phyloP scores from a whole-genome alignment of 1,284 basidiomycete species.

The Psilocybe mexicana region DNA sequence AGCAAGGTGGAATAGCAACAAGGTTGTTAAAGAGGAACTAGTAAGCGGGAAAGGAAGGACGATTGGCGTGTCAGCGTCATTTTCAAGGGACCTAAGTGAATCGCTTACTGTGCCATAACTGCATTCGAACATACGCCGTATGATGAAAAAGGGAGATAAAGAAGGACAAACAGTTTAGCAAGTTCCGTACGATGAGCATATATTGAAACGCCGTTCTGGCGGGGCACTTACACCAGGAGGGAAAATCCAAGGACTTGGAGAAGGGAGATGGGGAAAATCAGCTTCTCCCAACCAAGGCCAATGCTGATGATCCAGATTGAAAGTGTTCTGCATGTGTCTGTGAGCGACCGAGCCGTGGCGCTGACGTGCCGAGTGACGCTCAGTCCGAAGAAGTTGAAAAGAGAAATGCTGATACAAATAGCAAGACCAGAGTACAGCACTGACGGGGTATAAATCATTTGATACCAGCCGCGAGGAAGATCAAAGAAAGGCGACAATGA shows the following conservation, averaged over 20 bases:
- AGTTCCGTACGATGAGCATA: slow-evolving; percentile 1
- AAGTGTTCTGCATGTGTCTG: slow-evolving; percentile 95
- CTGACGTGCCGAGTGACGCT: slow-evolving; percentile 90
- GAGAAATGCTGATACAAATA: slow-evolving; percentile 82
- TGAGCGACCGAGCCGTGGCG: slow-evolving; percentile 86
- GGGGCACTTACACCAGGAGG: slow-evolving; percentile 77
- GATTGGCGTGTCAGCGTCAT: slow-evolving; percentile 8
- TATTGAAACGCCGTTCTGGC: slow-evolving; percentile 3
- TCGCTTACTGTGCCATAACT: slow-evolving; percentile 61
- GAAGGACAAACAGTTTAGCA: slow-evolving; percentile 11
- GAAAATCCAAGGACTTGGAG: slow-evolving; percentile 90
- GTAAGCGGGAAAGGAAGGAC: slow-evolving; percentile 12
- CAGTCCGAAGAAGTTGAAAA: slow-evolving; percentile 96
- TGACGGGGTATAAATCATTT: slow-evolving; percentile 79
- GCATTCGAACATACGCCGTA: slow-evolving; percentile 2
- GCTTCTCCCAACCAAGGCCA: slow-evolving; percentile 88
- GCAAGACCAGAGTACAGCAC: slow-evolving; percentile 81
- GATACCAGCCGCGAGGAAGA: slow-evolving; percentile 85
- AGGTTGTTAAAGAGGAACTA: slow-evolving; percentile 82
- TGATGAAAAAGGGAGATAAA: slow-evolving; percentile 10
- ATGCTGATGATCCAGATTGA: slow-evolving; percentile 90
- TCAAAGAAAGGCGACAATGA: slow-evolving; percentile 85
- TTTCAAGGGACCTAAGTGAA: slow-evolving; percentile 17
- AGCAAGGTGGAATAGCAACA: slow-evolving; percentile 60
- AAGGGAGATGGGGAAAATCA: slow-evolving; percentile 81